Evolutionary conservation across 2,329 filamentous ascomycete species (phyloP).

Genomic region (Trichoderma koningii): DNA sequence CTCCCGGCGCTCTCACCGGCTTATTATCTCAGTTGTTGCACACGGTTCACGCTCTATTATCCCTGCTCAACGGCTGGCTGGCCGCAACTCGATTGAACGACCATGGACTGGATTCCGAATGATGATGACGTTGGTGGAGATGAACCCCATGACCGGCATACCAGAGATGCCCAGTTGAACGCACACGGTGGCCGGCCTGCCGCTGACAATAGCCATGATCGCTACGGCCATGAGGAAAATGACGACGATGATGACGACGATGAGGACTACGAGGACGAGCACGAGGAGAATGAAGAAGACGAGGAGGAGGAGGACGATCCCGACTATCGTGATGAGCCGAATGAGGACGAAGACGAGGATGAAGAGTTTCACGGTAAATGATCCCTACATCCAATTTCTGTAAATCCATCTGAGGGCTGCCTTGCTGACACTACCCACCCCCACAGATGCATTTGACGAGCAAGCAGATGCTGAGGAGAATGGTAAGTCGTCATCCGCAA

Average conservation of each 20-base stretch:
- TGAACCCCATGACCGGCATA: not conserved
- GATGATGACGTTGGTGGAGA: not conserved
- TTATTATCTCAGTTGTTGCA: not conserved
- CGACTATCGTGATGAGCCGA: slow-evolving; percentile 33
- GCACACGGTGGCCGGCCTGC: not conserved
- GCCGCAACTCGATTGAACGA: not conserved
- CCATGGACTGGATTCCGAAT: not conserved
- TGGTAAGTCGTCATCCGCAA: not conserved
- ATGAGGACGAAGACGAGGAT: slow-evolving; percentile 30
- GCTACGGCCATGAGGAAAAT: slow-evolving; percentile 25
- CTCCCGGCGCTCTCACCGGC: not conserved
- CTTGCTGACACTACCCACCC: not conserved
- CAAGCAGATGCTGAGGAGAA: slow-evolving; percentile 30
- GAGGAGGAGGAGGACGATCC: slow-evolving; percentile 31
- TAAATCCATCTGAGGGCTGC: not conserved
- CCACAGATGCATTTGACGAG: slow-evolving; percentile 28
- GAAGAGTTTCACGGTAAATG: slow-evolving; percentile 31
- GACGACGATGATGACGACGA: slow-evolving; percentile 12
- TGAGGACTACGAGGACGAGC: slow-evolving; percentile 19
- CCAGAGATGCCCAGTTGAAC: slow-evolving; percentile 10
- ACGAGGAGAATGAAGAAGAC: slow-evolving; percentile 15
- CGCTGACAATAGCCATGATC: slow-evolving; percentile 14
- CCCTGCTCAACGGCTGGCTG: not conserved
- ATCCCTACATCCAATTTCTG: too few relatives aligned
- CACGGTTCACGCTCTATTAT: not conserved